These are phyloP conservation scores for Spencermartinsiella europaea DNA, from an alignment of 805 yeast species.

Conservation along the genomic window DNA sequence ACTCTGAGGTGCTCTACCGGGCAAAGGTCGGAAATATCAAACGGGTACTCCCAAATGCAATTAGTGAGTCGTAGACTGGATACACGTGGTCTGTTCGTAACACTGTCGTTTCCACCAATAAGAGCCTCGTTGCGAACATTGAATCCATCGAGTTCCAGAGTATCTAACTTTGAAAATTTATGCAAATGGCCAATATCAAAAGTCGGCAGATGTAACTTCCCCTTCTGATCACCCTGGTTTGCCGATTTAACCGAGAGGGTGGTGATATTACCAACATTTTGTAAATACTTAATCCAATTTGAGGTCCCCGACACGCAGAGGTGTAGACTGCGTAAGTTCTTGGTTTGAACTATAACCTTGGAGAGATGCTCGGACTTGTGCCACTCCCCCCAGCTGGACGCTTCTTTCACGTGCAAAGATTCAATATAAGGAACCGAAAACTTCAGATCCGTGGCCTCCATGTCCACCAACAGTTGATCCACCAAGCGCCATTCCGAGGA, in stretches of 20 bases:
- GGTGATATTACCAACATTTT: not conserved
- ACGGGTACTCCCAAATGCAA: constrained; percentile 9
- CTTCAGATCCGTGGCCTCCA: not conserved
- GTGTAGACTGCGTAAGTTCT: not conserved
- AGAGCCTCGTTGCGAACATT: not conserved
- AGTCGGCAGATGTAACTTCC: not conserved
- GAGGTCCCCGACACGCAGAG: constrained; percentile 4
- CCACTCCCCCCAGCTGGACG: constrained; percentile 11
- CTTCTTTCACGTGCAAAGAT: not conserved
- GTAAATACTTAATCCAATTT: constrained; percentile 4
- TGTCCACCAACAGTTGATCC: not conserved
- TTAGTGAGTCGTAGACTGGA: not conserved
- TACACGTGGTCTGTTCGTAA: not conserved
- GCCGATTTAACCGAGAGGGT: not conserved
- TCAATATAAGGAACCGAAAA: not conserved
- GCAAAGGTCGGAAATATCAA: constrained; percentile 1
- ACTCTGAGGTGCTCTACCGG: not conserved
- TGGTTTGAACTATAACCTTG: not conserved
- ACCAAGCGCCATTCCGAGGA: constrained; percentile 1
- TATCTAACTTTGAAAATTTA: not conserved
- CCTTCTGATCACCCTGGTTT: not conserved
- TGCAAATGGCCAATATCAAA: not conserved
- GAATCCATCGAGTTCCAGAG: not conserved
- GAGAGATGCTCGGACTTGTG: constrained; percentile 3
- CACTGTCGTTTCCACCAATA: not conserved